These are phyloP conservation scores for Trichoderma koningiopsis DNA, from an alignment of 2,329 filamentous ascomycete species.

Conservation along the genomic window DNA sequence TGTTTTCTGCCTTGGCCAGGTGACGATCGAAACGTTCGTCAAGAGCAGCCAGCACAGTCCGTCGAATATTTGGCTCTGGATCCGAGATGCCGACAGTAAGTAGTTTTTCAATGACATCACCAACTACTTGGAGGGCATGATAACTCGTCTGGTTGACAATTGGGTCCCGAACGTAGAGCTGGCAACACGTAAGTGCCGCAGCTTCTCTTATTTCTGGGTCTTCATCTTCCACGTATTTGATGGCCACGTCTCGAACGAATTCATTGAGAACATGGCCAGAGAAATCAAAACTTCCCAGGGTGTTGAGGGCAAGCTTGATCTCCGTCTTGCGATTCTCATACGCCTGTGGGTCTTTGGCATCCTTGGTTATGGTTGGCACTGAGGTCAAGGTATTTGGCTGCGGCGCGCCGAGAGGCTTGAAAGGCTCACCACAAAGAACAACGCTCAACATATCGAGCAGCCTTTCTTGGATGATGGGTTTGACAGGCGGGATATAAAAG, in stretches of 20 bases:
- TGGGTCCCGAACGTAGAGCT: slow-evolving; percentile 93
- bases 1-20: slow-evolving; percentile 96
- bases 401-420: slow-evolving; percentile 88
- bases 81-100: slow-evolving; percentile 94
- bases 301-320: slow-evolving; percentile 90
- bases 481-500: slow-evolving; percentile 95
- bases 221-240: slow-evolving; percentile 96
- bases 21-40: slow-evolving; percentile 95
- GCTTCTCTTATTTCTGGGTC: slow-evolving; percentile 92
- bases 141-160: slow-evolving; percentile 98
- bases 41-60: slow-evolving; percentile 83
- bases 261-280: slow-evolving; percentile 91
- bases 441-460: slow-evolving; percentile 92
- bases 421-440: slow-evolving; percentile 88
- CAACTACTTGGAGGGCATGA: slow-evolving; percentile 94
- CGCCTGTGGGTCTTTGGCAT: slow-evolving; percentile 81
- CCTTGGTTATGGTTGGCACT: slow-evolving; percentile 81
- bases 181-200: slow-evolving; percentile 93
- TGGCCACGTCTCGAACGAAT: slow-evolving; percentile 96
- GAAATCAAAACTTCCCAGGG: slow-evolving; percentile 97
- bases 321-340: slow-evolving; percentile 81
- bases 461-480: slow-evolving; percentile 89
- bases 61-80: slow-evolving; percentile 82
- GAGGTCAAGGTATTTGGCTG: slow-evolving; percentile 77
- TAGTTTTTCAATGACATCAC: slow-evolving; percentile 96